Evolutionary conservation across 2,329 filamentous ascomycete species (phyloP).

Genomic region (Botryosphaeria agaves): DNA sequence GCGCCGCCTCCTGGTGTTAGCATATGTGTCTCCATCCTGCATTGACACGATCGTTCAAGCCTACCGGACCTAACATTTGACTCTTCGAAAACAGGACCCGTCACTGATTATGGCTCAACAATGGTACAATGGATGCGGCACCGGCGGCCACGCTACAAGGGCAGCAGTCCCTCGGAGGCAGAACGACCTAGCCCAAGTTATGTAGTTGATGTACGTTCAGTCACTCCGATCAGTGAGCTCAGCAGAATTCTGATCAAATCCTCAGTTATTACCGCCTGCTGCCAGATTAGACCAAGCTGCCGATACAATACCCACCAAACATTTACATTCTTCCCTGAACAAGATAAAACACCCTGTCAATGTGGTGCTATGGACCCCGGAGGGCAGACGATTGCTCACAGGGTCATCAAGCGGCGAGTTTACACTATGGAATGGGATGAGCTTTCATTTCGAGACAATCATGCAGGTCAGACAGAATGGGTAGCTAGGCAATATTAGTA

Average conservation of each 20-base stretch:
- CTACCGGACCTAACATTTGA: too few species aligned
- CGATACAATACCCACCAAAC: constrained; percentile 83
- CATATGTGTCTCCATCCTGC: background rate
- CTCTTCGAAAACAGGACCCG: too few species aligned
- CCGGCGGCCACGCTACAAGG: constrained; percentile 59
- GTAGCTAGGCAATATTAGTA: background rate
- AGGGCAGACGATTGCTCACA: constrained; percentile 78
- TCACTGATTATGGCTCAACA: constrained; percentile 85
- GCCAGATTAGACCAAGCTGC: constrained; percentile 58
- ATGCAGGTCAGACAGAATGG: constrained; percentile 46
- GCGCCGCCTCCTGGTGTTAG: too few species aligned
- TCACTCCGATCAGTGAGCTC: constrained; percentile 5
- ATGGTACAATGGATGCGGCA: constrained; percentile 84
- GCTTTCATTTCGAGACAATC: constrained; percentile 98
- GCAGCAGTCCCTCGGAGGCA: constrained; percentile 51
- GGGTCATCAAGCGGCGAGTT: constrained; percentile 96
- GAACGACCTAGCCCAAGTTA: constrained; percentile 82
- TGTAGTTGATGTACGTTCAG: constrained; percentile 58
- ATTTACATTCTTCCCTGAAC: constrained; percentile 94
- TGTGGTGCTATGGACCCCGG: constrained; percentile 92
- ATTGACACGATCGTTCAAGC: constrained; percentile 2
- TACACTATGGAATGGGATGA: constrained; percentile 95
- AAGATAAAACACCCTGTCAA: constrained; percentile 97
- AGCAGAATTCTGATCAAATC: constrained; percentile 2
- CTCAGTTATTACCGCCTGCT: constrained; percentile 69